A percentile compares a stretch with the other conserved stretches of the same genome.
Conservation (phyloP, 225 moss, liverwort and hornwort genomes). For the Thuidium tamariscinum region DNA sequence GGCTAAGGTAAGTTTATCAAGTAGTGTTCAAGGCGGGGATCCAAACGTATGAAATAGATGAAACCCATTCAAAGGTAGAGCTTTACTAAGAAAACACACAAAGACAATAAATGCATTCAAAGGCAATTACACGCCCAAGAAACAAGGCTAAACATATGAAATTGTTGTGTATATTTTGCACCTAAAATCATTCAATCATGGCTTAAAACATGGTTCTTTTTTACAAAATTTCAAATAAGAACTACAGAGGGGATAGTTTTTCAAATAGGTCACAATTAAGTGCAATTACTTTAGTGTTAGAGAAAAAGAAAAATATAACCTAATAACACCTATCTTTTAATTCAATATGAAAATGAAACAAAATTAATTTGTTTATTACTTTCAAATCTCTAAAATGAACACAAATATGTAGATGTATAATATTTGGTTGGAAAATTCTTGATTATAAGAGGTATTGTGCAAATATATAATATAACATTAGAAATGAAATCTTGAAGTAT, state of each 20-base stretch:
- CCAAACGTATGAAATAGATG: no score
- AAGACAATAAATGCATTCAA: no score
- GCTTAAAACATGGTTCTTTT: neutral
- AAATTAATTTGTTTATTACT: neutral
- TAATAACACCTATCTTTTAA: no score
- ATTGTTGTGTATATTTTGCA: neutral
- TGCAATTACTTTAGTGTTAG: rapidly evolving
- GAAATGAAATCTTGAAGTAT: neutral
- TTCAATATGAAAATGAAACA: neutral
- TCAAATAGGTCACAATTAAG: neutral
- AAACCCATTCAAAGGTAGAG: no score
- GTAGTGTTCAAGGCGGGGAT: no score
- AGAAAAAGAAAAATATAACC: no score
- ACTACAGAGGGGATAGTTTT: neutral
- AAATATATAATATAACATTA: neutral
- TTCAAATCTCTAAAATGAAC: no score
- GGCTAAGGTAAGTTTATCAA: no score
- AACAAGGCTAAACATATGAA: neutral
- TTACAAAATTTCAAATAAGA: neutral
- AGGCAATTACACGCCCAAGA: no score
- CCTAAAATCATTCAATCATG: neutral
- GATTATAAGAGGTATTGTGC: no score
- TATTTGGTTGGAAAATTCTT: rapidly evolving
- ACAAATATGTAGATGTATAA: neutral
- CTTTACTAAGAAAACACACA: no score